These are phyloP conservation scores for Macaranga tanarius DNA, from an alignment of 441 rosid species.

Conservation along the genomic window DNA sequence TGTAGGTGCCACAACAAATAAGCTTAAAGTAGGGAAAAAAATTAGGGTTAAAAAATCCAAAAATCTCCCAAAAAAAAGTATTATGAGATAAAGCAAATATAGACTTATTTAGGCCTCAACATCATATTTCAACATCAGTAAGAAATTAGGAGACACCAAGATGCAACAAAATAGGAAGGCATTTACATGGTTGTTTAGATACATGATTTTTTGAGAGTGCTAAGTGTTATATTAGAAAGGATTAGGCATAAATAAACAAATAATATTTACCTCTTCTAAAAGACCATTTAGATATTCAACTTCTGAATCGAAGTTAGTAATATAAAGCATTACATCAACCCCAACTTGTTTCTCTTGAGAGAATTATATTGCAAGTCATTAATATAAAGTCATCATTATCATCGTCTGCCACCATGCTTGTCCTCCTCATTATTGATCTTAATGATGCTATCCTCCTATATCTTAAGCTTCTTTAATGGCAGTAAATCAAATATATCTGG, in stretches of 20 bases:
- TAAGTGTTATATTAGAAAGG: too few species aligned
- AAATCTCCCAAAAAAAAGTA: background rate
- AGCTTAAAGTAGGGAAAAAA: background rate
- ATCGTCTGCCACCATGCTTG: too few species aligned
- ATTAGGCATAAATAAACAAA: background rate
- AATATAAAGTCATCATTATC: too few species aligned
- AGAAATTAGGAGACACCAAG: background rate
- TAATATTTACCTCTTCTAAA: slow-evolving; percentile 63
- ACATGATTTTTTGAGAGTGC: background rate
- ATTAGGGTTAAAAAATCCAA: background rate
- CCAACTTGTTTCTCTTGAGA: too few species aligned
- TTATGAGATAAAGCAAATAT: background rate
- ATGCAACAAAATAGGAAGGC: background rate
- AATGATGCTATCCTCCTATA: too few species aligned
- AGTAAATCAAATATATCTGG: too few species aligned
- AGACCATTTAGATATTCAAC: slow-evolving; percentile 70
- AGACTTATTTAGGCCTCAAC: background rate
- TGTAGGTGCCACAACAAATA: background rate
- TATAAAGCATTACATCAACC: slow-evolving; percentile 80
- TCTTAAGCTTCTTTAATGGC: too few species aligned
- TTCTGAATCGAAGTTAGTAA: slow-evolving; percentile 79
- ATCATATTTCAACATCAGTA: background rate
- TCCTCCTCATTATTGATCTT: too few species aligned
- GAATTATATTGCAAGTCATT: too few species aligned
- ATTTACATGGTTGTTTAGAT: background rate